Percentiles rank a stretch among this genome's conserved stretches.
Evolutionary conservation across 2,329 filamentous ascomycete species (phyloP).

Genomic region (Colletotrichum musae): DNA sequence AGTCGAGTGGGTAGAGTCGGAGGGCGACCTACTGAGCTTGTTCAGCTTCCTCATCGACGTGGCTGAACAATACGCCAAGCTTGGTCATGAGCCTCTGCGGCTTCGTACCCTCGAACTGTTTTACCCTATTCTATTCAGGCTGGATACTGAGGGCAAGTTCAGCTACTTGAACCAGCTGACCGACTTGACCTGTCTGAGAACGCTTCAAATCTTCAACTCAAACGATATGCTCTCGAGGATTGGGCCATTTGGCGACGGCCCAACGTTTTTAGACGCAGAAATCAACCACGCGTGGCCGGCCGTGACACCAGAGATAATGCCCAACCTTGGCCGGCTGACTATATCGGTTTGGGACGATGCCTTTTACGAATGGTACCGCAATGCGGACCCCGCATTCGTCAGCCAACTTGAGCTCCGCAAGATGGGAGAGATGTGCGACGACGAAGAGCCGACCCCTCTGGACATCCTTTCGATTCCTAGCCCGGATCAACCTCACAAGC

Average conservation of each 20-base stretch:
- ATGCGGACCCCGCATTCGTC: background rate
- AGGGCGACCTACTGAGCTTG: background rate
- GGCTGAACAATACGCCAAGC: background rate
- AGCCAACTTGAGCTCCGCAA: background rate
- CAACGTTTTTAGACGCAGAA: background rate
- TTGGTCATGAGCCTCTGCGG: background rate
- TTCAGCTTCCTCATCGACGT: background rate
- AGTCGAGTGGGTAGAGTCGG: background rate
- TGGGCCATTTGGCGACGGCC: background rate
- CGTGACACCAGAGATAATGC: background rate
- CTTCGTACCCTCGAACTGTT: background rate
- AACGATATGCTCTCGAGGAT: background rate
- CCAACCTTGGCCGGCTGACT: slow-evolving; percentile 1
- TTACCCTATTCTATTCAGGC: background rate
- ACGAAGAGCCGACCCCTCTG: background rate
- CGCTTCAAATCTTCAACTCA: slow-evolving; percentile 1
- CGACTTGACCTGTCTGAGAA: background rate
- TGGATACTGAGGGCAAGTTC: background rate
- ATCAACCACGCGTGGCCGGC: background rate
- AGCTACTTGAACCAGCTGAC: background rate
- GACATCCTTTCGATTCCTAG: background rate
- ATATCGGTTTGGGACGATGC: background rate
- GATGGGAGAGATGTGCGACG: background rate
- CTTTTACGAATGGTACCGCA: background rate
- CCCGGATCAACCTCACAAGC: background rate